Evolutionary conservation across 2,329 filamentous ascomycete genomes (phyloP), one percentile per base, ranked within the genome.

Genomic region (Cladobotryum mycophilum): DNA sequence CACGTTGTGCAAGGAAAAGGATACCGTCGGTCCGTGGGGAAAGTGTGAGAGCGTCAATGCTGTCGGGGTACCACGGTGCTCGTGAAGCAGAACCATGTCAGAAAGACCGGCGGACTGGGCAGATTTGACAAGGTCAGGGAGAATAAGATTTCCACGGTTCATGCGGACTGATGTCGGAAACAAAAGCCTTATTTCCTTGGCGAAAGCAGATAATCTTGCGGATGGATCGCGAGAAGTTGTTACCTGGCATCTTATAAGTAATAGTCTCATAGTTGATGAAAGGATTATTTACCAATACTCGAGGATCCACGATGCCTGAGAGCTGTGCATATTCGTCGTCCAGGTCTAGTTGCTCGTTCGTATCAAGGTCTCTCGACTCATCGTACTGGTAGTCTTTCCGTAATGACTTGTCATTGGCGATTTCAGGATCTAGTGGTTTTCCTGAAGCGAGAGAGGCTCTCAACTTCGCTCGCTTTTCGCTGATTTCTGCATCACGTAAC

Each of bases 371-470:
- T 20, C 82, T 74, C 4, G 89, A 88, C 69, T 96, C 92, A 65
- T 99, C 93, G 67, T 92, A 99, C 64, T 91, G 90, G 72, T 87
- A 96, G 66, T 97, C 89, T 64, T 88, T 85, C 41, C 91, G 82
- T 49, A 99, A 72, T 30, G 79, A 67, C 68, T 89, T 89, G 71
- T 99, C 92, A 63, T 95, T 87, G 49, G 91, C 89, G 58, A 97
- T 88, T 35, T 80, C 76, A 20, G 87, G 81, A 59, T 92, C 87
- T 44, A 96, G 73, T 8, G 89, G 87, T 65, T 93, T 95, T 57
- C 93, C 93, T 9, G 88, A 89, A 18, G 93, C 92, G 46, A 97
- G 78, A 9, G 91, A 90, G 34, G 85, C 83, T 66, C 91, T 87
- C 49, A 99, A 74, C 66, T 95, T 88, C 37, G 91, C 86, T 61